Conservation (phyloP, 768 basidiomycete genomes). For the Sutorius australiensis region DNA sequence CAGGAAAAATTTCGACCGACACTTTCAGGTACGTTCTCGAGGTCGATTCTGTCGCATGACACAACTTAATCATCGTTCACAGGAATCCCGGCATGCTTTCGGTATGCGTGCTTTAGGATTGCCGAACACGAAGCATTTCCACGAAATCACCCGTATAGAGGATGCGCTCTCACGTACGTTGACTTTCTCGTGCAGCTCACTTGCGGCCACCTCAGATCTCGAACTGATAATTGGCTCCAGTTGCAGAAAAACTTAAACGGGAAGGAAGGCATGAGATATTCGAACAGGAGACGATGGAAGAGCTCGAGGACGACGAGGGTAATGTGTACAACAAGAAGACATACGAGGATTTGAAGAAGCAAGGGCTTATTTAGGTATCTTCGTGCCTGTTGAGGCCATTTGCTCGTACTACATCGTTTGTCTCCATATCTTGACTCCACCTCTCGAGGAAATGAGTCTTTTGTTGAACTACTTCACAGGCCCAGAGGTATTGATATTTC, state of each 20-base stretch:
- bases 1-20: conserved; percentile 94
- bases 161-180: conserved; percentile 89
- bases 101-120: conserved; percentile 97
- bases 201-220: neutral
- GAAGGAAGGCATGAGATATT: conserved; percentile 95
- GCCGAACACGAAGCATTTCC: conserved; percentile 98
- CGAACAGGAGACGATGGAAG: conserved; percentile 93
- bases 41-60: conserved; percentile 10
- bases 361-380: conserved; percentile 69
- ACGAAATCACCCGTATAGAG: conserved; percentile 95
- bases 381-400: neutral
- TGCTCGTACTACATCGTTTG: conserved; percentile 3
- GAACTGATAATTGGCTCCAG: conserved; percentile 36
- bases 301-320: conserved; percentile 96
- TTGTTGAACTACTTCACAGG: conserved; percentile 7
- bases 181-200: neutral
- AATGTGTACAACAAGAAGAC: conserved; percentile 98
- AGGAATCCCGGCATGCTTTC: conserved; percentile 95
- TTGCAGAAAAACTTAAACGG: conserved; percentile 95
- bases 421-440: neutral
- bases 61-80: conserved; percentile 22
- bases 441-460: neutral
- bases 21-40: conserved; percentile 67
- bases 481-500: conserved; percentile 2
- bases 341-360: conserved; percentile 96